Evolutionary conservation across 2,329 filamentous ascomycete species (phyloP).

Genomic region (Trichophyton rubrum): DNA sequence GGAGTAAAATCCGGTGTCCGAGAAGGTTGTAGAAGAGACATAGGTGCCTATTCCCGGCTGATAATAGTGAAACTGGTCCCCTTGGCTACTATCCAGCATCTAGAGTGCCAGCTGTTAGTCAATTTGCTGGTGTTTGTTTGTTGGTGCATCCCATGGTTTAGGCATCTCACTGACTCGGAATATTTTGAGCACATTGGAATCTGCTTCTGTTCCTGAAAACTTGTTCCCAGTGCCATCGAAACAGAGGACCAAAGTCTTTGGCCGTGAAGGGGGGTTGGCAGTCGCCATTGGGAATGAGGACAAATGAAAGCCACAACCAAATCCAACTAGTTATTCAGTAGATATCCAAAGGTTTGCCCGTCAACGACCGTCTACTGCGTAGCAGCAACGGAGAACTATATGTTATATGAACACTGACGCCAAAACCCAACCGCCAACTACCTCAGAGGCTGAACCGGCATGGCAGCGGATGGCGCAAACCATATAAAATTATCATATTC

Average conservation of each 20-base stretch:
- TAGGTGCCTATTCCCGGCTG: slow-evolving; percentile 34
- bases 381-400: neutral
- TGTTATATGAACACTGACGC: neutral
- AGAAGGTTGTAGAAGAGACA: slow-evolving; percentile 26
- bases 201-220: slow-evolving; percentile 26
- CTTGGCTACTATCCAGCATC: slow-evolving; percentile 28
- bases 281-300: neutral
- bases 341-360: neutral
- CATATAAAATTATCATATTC: neutral
- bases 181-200: slow-evolving; percentile 45
- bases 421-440: neutral
- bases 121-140: neutral
- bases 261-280: neutral
- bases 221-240: slow-evolving; percentile 21
- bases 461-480: neutral
- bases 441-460: neutral
- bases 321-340: neutral
- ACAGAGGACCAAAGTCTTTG: slow-evolving; percentile 17
- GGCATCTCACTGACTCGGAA: slow-evolving; percentile 14
- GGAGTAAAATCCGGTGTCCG: slow-evolving; percentile 22
- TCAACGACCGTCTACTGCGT: neutral
- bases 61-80: slow-evolving; percentile 15
- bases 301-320: neutral
- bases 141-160: neutral
- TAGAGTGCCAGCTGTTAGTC: slow-evolving; percentile 13